Evolutionary conservation across 1,284 basidiomycete species (phyloP).

Genomic region (Cystobasidium pallidum): DNA sequence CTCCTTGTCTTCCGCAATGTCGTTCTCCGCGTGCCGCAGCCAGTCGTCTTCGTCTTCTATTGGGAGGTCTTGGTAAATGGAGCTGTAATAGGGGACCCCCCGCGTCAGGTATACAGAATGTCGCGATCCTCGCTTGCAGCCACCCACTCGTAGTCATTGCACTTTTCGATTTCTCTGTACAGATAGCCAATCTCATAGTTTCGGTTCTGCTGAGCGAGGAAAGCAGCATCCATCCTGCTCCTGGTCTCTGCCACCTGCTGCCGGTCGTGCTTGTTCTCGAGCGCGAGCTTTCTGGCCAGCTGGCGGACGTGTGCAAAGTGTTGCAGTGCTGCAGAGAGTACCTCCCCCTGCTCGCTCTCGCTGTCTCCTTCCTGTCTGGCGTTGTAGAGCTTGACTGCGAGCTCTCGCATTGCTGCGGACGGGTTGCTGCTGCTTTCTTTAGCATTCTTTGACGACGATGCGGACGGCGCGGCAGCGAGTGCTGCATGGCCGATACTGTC

Average conservation of each 20-base stretch:
- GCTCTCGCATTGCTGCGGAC: conserved; percentile 19
- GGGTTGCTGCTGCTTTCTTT: not conserved
- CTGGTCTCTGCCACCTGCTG: conserved; percentile 16
- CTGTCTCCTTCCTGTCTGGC: conserved; percentile 12
- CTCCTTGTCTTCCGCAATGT: conserved; percentile 24
- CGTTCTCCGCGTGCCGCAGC: not conserved
- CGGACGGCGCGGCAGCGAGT: not conserved
- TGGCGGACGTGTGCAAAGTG: conserved; percentile 31
- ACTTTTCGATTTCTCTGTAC: conserved; percentile 50
- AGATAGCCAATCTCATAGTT: conserved; percentile 52
- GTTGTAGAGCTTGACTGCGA: conserved; percentile 14
- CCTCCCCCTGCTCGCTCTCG: not conserved
- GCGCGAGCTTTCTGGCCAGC: conserved; percentile 1
- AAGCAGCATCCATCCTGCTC: conserved; percentile 22
- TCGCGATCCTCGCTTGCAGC: no score
- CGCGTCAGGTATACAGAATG: no score
- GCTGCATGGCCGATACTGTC: no score
- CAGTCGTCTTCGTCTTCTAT: conserved; percentile 46
- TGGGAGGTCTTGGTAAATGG: conserved; percentile 50
- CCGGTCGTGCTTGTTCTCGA: conserved; percentile 16
- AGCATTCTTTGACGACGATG: not conserved
- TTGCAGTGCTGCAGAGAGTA: conserved; percentile 21
- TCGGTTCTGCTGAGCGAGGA: conserved; percentile 48
- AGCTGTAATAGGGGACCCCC: conserved; percentile 41
- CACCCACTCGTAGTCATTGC: conserved; percentile 51